These are phyloP conservation scores for Agrostemma githago DNA, from an alignment of 148 eudicot species.

Conservation along the genomic window DNA sequence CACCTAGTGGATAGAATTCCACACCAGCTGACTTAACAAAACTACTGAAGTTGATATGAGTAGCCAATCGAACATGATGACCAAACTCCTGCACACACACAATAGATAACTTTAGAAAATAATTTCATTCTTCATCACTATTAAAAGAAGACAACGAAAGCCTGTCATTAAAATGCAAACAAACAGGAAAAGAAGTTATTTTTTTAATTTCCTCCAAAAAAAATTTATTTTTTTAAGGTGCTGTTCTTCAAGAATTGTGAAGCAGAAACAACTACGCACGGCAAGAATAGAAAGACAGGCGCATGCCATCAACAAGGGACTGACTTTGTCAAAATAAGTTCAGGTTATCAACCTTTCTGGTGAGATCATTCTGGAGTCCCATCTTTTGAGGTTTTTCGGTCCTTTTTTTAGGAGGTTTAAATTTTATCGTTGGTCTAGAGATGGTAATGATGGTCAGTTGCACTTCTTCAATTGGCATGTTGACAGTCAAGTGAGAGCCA, in stretches of 20 bases:
- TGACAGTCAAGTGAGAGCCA: background rate
- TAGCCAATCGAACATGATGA: conserved; percentile 91
- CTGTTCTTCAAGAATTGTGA: background rate
- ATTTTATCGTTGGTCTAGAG: background rate
- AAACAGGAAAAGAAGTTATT: background rate
- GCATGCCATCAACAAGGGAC: background rate
- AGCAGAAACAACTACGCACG: background rate
- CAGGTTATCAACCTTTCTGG: background rate
- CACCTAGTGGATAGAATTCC: conserved; percentile 88
- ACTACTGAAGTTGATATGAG: conserved; percentile 69
- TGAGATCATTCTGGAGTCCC: background rate
- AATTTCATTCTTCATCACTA: background rate
- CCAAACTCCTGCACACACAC: conserved; percentile 67
- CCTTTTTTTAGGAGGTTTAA: background rate
- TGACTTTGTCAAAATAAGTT: background rate
- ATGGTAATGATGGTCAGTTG: background rate
- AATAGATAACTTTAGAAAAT: conserved; percentile 9
- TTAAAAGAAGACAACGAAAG: background rate
- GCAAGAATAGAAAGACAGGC: background rate
- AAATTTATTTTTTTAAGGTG: background rate
- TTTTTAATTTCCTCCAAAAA: background rate
- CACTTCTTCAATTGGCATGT: background rate
- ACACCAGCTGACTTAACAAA: conserved; percentile 93
- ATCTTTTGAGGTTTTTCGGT: background rate
- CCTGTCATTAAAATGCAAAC: background rate